phyloP scores from a whole-genome alignment of 2,329 filamentous ascomycete genomes.

The Fusarium multiceps region DNA sequence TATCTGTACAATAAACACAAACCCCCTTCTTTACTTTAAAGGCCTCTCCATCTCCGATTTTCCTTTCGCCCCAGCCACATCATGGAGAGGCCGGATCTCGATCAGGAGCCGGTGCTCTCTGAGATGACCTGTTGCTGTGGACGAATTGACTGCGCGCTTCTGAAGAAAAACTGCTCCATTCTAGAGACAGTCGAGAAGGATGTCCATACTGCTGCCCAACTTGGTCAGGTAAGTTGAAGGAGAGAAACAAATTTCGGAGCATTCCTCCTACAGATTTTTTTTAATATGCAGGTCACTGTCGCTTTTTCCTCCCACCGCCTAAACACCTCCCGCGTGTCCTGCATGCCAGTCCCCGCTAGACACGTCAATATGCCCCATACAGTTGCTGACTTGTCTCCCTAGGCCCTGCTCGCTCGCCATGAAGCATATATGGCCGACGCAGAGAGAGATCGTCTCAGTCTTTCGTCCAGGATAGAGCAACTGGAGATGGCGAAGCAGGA shows the following conservation, averaged over 20 bases:
- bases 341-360: conserved; percentile 42
- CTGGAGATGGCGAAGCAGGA: conserved; percentile 79
- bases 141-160: conserved; percentile 78
- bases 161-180: conserved; percentile 82
- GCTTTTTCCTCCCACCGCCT: conserved; percentile 19
- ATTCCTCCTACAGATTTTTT: conserved; percentile 36
- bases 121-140: conserved; percentile 85
- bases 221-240: conserved; percentile 85
- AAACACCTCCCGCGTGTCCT: conserved; percentile 15
- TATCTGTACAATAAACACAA: conserved; percentile 26
- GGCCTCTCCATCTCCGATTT: conserved; percentile 39
- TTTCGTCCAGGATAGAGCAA: conserved; percentile 77
- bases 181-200: conserved; percentile 88
- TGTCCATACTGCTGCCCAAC: conserved; percentile 83
- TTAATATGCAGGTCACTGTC: neutral
- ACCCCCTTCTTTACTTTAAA: neutral
- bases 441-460: conserved; percentile 81
- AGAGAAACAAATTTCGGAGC: conserved; percentile 34
- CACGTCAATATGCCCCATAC: conserved; percentile 26
- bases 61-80: conserved; percentile 22
- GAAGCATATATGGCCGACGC: conserved; percentile 95
- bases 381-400: conserved; percentile 72
- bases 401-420: conserved; percentile 92
- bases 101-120: conserved; percentile 45
- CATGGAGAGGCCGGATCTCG: conserved; percentile 44